Conservation (phyloP, 495 filamentous ascomycete genomes). For the Aspergillus nidulans region DNA sequence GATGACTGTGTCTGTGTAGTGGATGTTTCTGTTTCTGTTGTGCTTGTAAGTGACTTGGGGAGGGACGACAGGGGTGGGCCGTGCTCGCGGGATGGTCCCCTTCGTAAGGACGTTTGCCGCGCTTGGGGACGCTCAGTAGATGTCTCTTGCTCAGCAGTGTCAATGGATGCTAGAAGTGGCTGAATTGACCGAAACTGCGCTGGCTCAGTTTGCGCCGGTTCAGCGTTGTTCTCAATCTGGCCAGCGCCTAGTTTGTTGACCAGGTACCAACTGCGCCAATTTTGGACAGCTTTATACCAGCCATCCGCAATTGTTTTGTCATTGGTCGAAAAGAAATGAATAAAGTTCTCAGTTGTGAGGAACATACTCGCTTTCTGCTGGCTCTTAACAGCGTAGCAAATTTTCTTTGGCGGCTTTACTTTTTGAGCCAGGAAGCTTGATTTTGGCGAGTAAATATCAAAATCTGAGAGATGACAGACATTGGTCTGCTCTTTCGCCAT, state of each 20-base stretch:
- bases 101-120: constrained; percentile 25
- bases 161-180: constrained; percentile 50
- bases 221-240: constrained; percentile 28
- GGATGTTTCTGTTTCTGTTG: constrained; percentile 23
- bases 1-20: constrained; percentile 16
- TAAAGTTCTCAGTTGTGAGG: constrained; percentile 72
- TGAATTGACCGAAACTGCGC: constrained; percentile 40
- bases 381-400: constrained; percentile 86
- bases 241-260: constrained; percentile 58
- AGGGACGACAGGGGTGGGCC: constrained; percentile 44
- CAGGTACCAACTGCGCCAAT: constrained; percentile 88
- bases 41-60: constrained; percentile 23
- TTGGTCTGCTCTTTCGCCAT: constrained; percentile 52
- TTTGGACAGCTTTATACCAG: constrained; percentile 67
- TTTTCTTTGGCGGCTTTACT: constrained; percentile 69
- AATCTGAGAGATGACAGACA: constrained; percentile 87
- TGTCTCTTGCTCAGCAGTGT: constrained; percentile 17
- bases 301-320: constrained; percentile 58
- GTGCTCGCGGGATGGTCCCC: constrained; percentile 35
- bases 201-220: constrained; percentile 8
- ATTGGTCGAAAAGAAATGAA: constrained; percentile 85
- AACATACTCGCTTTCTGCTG: constrained; percentile 90
- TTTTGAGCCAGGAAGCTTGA: constrained; percentile 56
- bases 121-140: constrained; percentile 15
- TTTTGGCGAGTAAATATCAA: constrained; percentile 80